A percentile compares a stretch with the other conserved stretches of the same genome.
Evolutionary conservation across 352 stramenopile species (phyloP).

Genomic region (Aphanomyces cochlioides): DNA sequence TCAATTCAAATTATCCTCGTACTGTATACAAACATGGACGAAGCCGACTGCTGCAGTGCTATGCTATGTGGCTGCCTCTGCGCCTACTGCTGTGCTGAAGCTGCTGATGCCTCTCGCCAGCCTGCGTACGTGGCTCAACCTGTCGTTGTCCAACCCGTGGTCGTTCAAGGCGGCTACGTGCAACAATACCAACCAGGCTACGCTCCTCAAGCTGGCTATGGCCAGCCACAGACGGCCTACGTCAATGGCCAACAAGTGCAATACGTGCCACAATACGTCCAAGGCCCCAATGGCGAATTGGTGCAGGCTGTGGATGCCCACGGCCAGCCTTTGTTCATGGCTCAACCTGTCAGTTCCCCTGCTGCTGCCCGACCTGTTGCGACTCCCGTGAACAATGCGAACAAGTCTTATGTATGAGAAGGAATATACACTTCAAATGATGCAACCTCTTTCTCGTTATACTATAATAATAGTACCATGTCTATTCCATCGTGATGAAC

Average conservation of each 20-base stretch:
- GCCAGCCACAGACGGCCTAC: neutral
- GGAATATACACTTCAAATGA: no score
- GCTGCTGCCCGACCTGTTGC: no score
- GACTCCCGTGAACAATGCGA: no score
- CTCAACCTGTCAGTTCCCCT: neutral
- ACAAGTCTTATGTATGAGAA: no score
- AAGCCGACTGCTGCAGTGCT: constrained; percentile 64
- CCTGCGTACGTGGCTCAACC: constrained; percentile 37
- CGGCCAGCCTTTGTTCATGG: neutral
- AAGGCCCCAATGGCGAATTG: neutral
- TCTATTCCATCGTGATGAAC: neutral
- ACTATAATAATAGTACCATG: neutral
- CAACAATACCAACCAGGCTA: neutral
- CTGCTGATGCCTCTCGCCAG: constrained; percentile 38
- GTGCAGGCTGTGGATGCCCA: constrained; percentile 13
- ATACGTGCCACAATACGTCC: constrained; percentile 8
- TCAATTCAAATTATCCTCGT: neutral
- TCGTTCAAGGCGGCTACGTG: constrained; percentile 62
- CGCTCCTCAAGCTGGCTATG: no score
- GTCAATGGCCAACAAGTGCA: neutral
- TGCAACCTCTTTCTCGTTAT: neutral
- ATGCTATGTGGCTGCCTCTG: constrained; percentile 71
- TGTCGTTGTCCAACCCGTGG: constrained; percentile 45
- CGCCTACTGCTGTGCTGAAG: constrained; percentile 64
- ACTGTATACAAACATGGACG: neutral